Conservation (phyloP, 768 basidiomycete species). For the Boletus speciosus region DNA sequence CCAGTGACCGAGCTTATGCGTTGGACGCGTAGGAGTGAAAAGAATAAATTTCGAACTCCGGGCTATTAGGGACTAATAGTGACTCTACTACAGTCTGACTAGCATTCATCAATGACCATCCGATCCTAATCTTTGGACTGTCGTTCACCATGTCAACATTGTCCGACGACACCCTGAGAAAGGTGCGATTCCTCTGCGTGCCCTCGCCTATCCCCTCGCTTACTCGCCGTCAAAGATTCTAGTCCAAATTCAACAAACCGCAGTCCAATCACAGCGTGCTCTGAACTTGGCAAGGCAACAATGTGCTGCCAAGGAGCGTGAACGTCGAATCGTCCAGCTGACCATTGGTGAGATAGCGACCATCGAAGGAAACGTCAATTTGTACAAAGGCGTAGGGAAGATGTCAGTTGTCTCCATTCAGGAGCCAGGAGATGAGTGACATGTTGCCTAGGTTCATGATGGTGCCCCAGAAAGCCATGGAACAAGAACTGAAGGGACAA, state of each 20-base stretch:
- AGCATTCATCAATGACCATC: slow-evolving; percentile 11
- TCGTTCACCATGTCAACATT: slow-evolving; percentile 46
- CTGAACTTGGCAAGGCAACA: slow-evolving; percentile 75
- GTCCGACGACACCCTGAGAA: slow-evolving; percentile 79
- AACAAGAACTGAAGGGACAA: slow-evolving; percentile 65
- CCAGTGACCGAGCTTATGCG: background rate
- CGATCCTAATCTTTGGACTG: slow-evolving; percentile 1
- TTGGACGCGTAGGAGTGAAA: slow-evolving; percentile 23
- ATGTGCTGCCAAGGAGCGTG: slow-evolving; percentile 76
- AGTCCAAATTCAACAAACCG: slow-evolving; percentile 89
- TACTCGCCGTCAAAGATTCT: slow-evolving; percentile 60
- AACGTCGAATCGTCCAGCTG: slow-evolving; percentile 83
- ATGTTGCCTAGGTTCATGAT: slow-evolving; percentile 73
- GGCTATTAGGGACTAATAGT: background rate
- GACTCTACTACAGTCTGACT: background rate
- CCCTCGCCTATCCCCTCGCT: slow-evolving; percentile 9
- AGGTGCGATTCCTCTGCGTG: slow-evolving; percentile 41
- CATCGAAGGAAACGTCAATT: slow-evolving; percentile 68
- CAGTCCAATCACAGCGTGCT: slow-evolving; percentile 78
- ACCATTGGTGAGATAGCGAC: slow-evolving; percentile 79
- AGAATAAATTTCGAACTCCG: slow-evolving; percentile 36
- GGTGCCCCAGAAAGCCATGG: slow-evolving; percentile 77
- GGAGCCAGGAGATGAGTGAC: background rate
- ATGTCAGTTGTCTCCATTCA: slow-evolving; percentile 50
- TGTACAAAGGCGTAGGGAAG: slow-evolving; percentile 95